Base-by-base conservation (phyloP, 371 early-diverging fungal species). In the Rhizopus delemar region DNA sequence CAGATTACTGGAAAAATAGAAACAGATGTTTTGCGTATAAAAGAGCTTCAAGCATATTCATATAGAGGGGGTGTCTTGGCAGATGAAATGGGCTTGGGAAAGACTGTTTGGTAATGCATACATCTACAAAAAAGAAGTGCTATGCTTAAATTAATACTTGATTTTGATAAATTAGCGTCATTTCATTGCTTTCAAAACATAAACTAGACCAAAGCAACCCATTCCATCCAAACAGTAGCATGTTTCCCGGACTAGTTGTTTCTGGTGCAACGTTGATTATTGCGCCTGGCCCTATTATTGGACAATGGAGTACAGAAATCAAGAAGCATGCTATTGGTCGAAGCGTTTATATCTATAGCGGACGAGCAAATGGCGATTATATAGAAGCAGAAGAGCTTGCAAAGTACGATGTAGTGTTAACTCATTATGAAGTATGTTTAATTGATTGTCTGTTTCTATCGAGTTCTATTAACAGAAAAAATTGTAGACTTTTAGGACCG, bases 31-130 rank as follows among this genome's bases (percentile, higher is more conserved):
- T 13, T 16, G 7, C 5, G 6, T 1, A 43, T 62, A 12, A 29
- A 22, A 0, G 13, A 51, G 6, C n/a, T 62, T 5, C 36, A 56
- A 3, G 12, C 16, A 31, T 13, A 31, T 3, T 62, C 62, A 0
- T 56, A 51, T 46, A 7, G 46, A 45, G 62, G 62, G 71, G 95
- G 98, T 46, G 96, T 99, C 67, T 73, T 98, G 28, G 96, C 98
- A 4, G 97, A 97, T 69, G 97, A 96, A 74, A 96, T 95, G 96
- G 90, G 96, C 29, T 75, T 95, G 32, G 96, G 96, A 49, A 95
- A 78, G 75, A 98, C 99, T 0, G 90, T 97, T 6, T 97, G 97
- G 77, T 91, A 61, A 31, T 5, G 46, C 9, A 31, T 32, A n/a
- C n/a, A 38, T 38, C 8, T 38, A 38, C 13, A 5, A 11, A 38